Evolutionary conservation across 305 asterid genomes (phyloP).

Genomic region (Plantago coronopus): DNA sequence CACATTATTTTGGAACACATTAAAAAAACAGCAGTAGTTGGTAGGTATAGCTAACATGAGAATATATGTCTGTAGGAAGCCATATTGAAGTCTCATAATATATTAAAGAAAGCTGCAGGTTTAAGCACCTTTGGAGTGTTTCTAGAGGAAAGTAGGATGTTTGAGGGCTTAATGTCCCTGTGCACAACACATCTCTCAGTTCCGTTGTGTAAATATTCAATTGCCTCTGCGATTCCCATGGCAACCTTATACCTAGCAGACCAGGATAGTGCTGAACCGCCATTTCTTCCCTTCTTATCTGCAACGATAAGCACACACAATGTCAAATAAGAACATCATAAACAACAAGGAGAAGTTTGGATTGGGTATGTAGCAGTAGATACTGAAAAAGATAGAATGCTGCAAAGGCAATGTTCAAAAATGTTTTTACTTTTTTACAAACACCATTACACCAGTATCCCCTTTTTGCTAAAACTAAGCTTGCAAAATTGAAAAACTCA

Average conservation of each 20-base stretch:
- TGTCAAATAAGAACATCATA: background rate
- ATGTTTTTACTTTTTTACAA: background rate
- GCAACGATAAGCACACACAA: slow-evolving; percentile 23
- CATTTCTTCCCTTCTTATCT: slow-evolving; percentile 64
- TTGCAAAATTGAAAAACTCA: no score
- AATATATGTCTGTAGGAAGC: slow-evolving; percentile 9
- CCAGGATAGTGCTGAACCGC: slow-evolving; percentile 62
- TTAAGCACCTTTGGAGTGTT: slow-evolving; percentile 60
- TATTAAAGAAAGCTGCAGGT: slow-evolving; percentile 5
- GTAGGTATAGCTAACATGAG: slow-evolving; percentile 13
- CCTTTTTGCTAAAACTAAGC: background rate
- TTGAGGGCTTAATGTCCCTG: slow-evolving; percentile 89
- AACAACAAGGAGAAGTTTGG: background rate
- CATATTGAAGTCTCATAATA: slow-evolving; percentile 5
- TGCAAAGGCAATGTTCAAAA: no score
- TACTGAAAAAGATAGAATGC: no score
- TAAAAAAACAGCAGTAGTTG: background rate
- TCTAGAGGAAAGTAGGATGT: slow-evolving; percentile 79
- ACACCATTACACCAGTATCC: no score
- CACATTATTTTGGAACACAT: background rate
- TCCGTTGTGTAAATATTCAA: slow-evolving; percentile 68
- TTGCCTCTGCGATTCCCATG: slow-evolving; percentile 70
- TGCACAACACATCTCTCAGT: slow-evolving; percentile 74
- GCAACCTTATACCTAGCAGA: slow-evolving; percentile 65
- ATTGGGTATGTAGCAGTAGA: no score